Evolutionary conservation across 2,329 filamentous ascomycete species (phyloP), one percentile per base, ranked within the genome.

Genomic region (Aspergillus thermomutatus): DNA sequence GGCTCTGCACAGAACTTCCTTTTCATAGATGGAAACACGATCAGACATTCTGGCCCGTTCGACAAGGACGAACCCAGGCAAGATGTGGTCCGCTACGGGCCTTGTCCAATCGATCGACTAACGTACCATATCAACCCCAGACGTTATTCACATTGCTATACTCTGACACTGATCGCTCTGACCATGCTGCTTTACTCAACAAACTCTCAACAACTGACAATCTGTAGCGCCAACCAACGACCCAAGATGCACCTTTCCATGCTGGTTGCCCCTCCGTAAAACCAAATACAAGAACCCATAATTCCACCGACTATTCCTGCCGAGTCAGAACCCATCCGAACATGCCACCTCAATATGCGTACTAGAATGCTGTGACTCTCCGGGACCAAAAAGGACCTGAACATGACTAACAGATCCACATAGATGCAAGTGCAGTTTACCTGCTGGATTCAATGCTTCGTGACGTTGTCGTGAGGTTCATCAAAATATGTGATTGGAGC

Each of bases 381-480:
- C 14, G 11, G 19, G 14, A 46, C 23, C 4, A 46, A 21, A 4
- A 21, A 23, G 11, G 43, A 11, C 43, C 23, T 14, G 40, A 46
- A 26, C 43, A 46, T 14, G 43, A 46, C 43, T 26, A 46, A 19
- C 37, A 41, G 14, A 41, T 41, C 37, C 37, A 46, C 43, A 23
- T 17, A 26, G 43, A 46, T 46, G 43, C 21, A 23, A 46, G 21
- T 46, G 43, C 43, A 21, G 21, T 17, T 46, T 46, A 46, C 43
- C 43, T 46, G 43, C 43, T 6, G 43, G 43, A 45, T 26, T 59
- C 47, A 55, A 60, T 60, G 54, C 49, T 47, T 51, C 50, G 57
- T 59, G 48, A 57, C 55, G 28, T 45, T 26, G 57, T 57, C 57
- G 54, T 63, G 55, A 62, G 59, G 47, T 54, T 62, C 53, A 55